A percentile compares a stretch with the other conserved stretches of the same genome.
Evolutionary conservation across 2,329 filamentous ascomycete species (phyloP).

Genomic region (Alternaria ventricosa): DNA sequence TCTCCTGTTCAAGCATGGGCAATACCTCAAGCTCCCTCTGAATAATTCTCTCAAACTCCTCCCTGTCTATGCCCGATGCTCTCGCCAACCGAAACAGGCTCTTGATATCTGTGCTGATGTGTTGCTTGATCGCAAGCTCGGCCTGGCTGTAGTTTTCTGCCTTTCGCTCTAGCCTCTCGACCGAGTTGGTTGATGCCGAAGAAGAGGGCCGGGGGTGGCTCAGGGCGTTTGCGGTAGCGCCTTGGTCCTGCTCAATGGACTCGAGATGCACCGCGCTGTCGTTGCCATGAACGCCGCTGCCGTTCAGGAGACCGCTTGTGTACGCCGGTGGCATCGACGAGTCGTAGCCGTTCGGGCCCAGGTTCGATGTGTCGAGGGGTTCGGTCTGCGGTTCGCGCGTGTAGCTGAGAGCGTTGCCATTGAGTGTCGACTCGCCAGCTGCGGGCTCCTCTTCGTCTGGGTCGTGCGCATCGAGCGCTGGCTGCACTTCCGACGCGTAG

Average conservation of each 20-base stretch:
- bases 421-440: conserved; percentile 59
- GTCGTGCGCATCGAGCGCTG: conserved; percentile 80
- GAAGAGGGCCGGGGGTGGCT: conserved; percentile 47
- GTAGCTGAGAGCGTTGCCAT: conserved; percentile 57
- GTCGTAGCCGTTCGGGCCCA: conserved; percentile 41
- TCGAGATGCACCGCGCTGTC: conserved; percentile 32
- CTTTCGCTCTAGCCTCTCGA: conserved; percentile 65
- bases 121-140: conserved; percentile 78
- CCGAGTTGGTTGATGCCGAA: conserved; percentile 55
- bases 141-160: conserved; percentile 66
- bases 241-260: conserved; percentile 26
- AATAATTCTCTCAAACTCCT: conserved; percentile 77
- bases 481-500: conserved; percentile 77
- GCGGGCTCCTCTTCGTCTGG: conserved; percentile 70
- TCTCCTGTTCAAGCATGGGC: conserved; percentile 69
- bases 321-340: conserved; percentile 38
- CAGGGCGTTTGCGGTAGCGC: conserved; percentile 34
- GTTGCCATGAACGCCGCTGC: conserved; percentile 10
- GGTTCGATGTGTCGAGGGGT: conserved; percentile 49
- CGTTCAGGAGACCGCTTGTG: conserved; percentile 7
- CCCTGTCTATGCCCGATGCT: conserved; percentile 73
- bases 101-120: conserved; percentile 78
- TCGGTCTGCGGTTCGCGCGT: conserved; percentile 54
- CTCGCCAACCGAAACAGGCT: conserved; percentile 75
- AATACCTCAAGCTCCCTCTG: conserved; percentile 74